phyloP scores from a whole-genome alignment of 495 filamentous ascomycete genomes.

The Talaromyces adpressus region DNA sequence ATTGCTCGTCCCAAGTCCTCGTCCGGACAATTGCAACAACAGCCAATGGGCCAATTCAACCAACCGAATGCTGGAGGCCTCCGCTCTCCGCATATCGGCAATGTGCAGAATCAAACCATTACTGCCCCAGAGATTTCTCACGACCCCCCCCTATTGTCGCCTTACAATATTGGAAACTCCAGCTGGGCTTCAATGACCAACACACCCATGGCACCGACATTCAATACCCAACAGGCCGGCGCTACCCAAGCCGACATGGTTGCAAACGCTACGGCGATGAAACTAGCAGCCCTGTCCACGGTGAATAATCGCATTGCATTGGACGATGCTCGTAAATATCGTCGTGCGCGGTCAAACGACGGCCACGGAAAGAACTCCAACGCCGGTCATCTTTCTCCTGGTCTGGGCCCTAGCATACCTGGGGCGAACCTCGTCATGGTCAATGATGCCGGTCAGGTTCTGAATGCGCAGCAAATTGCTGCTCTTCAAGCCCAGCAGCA shows the following conservation, averaged over 20 bases:
- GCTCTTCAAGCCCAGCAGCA: conserved; percentile 80
- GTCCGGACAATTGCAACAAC: conserved; percentile 63
- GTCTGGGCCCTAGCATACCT: conserved; percentile 45
- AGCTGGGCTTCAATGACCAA: conserved; percentile 99
- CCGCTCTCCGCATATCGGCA: conserved; percentile 73
- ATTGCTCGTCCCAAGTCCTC: conserved; percentile 82
- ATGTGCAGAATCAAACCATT: conserved; percentile 77
- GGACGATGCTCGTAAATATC: conserved; percentile 92
- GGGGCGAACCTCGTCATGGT: conserved; percentile 75
- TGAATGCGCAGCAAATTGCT: conserved; percentile 78
- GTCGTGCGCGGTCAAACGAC: conserved; percentile 84
- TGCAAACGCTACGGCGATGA: conserved; percentile 98
- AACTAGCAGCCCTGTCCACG: conserved; percentile 90
- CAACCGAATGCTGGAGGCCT: conserved; percentile 75
- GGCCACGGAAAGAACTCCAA: conserved; percentile 48
- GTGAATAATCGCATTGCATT: conserved; percentile 98
- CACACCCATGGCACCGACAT: conserved; percentile 89
- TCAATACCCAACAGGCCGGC: conserved; percentile 50
- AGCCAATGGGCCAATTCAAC: conserved; percentile 95
- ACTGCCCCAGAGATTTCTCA: conserved; percentile 61
- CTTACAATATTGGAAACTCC: conserved; percentile 73
- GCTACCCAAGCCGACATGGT: conserved; percentile 91
- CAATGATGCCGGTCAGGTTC: conserved; percentile 82
- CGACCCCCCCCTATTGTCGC: conserved; percentile 81
- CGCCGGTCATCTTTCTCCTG: conserved; percentile 42